Evolutionary conservation across 345 rosid species (phyloP).

Genomic region (Turritis glabra): DNA sequence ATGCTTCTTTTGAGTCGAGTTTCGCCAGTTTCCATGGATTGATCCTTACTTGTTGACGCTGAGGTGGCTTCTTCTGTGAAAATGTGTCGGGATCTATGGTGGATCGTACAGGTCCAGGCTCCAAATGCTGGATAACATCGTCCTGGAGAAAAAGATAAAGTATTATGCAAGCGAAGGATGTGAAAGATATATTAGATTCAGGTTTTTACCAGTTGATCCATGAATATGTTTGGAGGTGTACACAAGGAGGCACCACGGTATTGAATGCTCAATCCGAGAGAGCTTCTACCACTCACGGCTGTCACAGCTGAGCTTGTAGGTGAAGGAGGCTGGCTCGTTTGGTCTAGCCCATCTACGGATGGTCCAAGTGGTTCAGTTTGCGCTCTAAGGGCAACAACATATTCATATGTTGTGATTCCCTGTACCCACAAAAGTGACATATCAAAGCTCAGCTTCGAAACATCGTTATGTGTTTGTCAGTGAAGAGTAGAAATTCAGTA

Average conservation of each 20-base stretch:
- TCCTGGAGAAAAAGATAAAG: conserved; percentile 46
- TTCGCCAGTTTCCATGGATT: conserved; percentile 95
- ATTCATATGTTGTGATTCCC: conserved; percentile 96
- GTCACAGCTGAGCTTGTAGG: conserved; percentile 90
- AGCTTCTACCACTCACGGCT: conserved; percentile 82
- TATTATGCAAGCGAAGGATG: neutral
- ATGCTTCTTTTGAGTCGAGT: conserved; percentile 76
- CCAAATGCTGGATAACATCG: conserved; percentile 85
- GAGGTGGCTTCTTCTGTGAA: conserved; percentile 58
- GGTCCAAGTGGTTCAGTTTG: conserved; percentile 79
- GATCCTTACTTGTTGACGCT: conserved; percentile 69
- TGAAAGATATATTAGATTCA: neutral
- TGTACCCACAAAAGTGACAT: conserved; percentile 36
- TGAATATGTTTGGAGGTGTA: conserved; percentile 95
- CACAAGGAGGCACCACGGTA: conserved; percentile 84
- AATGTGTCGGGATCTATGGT: conserved; percentile 71
- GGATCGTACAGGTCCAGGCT: conserved; percentile 78
- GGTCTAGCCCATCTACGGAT: conserved; percentile 69
- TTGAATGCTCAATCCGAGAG: conserved; percentile 80
- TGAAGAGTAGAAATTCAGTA: conserved; percentile 7
- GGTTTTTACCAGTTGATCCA: conserved; percentile 78
- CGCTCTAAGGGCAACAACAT: conserved; percentile 90
- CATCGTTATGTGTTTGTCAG: neutral
- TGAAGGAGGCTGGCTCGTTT: conserved; percentile 68
- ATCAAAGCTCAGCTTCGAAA: neutral